phyloP scores from a whole-genome alignment of 2,329 filamentous ascomycete genomes.

The Claviceps monticola region DNA sequence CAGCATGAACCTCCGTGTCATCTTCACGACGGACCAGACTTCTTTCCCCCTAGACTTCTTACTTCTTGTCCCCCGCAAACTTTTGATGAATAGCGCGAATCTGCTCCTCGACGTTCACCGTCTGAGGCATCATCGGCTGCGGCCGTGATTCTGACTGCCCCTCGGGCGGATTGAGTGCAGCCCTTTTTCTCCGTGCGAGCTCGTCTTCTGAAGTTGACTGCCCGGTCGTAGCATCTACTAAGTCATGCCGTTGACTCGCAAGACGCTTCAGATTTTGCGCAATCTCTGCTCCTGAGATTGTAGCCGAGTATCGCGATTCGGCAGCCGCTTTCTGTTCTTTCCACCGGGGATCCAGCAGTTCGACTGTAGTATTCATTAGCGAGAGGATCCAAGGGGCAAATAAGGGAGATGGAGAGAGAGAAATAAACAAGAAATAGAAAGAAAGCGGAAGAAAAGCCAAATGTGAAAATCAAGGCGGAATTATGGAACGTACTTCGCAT shows the following conservation, averaged over 20 bases:
- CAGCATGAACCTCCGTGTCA: background rate
- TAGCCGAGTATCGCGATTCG: conserved; percentile 71
- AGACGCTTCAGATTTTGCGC: conserved; percentile 93
- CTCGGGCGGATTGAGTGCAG: conserved; percentile 51
- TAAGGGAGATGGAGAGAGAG: background rate
- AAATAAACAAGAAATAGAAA: background rate
- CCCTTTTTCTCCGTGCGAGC: conserved; percentile 59
- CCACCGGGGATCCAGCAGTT: conserved; percentile 86
- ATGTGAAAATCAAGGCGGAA: background rate
- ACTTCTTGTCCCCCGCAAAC: conserved; percentile 28
- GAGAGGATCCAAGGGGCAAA: background rate
- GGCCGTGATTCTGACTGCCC: conserved; percentile 47
- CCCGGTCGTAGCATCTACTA: conserved; percentile 66
- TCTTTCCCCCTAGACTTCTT: too few species aligned
- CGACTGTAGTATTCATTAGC: conserved; percentile 40
- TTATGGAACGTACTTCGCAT: conserved; percentile 55
- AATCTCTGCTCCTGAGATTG: conserved; percentile 73
- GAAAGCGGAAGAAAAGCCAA: background rate
- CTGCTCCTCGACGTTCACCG: conserved; percentile 73
- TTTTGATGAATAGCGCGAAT: conserved; percentile 51
- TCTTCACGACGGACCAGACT: too few species aligned
- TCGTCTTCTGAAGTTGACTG: conserved; percentile 60
- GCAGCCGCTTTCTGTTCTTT: conserved; percentile 89
- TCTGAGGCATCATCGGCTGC: conserved; percentile 43
- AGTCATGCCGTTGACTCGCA: conserved; percentile 72